Evolutionary conservation across 1,284 basidiomycete genomes (phyloP), one percentile per base, ranked within the genome.

Genomic region (Abortiporus biennis): DNA sequence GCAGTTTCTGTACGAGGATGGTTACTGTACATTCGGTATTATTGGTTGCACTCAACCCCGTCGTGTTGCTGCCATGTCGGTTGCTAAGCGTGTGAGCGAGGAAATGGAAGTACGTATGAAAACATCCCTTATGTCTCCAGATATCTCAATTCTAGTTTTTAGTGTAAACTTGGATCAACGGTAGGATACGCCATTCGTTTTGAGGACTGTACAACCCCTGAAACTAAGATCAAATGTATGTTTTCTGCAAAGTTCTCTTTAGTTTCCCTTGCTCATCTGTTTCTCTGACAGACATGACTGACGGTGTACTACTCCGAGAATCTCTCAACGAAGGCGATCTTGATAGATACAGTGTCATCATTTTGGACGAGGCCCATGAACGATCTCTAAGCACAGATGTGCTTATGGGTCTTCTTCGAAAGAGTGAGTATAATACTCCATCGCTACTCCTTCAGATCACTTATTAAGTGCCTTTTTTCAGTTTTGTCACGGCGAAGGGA

Each of bases 211-310:
- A 98, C 95, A 1, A 85, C 85, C 0, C 70, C 83, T 2, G 85
- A 92, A 34, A 99, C 95, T 1, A 92, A 85, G 63, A 96, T 98
- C 62, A 98, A 98, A 68, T 96, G 90, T 92, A 49, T 51, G 79
- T 63, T 20, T 25, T 27, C 5, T 17, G n/a, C 27, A 39, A 5
- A 21, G 12, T 12, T 12, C 2, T 44, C 25, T 42, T 42, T 2
- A 15, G 17, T 20, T 12, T n/a, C 22, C 12, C 38, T 49, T 2
- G 56, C 31, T 43, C 3, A 37, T 36, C 25, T 49, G 31, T 35
- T n/a, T n/a, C n/a, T n/a, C n/a, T n/a, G n/a, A n/a, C n/a, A 93
- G 91, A 91, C 58, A 97, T 98, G 95, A 98, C 95, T 0, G 95
- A 98, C 54, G 95, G 95, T 72, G 92, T 99, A 1, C 72, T 99